These are phyloP conservation scores for Tephrocybe sp. DNA, from an alignment of 768 basidiomycete species.

Conservation along the genomic window DNA sequence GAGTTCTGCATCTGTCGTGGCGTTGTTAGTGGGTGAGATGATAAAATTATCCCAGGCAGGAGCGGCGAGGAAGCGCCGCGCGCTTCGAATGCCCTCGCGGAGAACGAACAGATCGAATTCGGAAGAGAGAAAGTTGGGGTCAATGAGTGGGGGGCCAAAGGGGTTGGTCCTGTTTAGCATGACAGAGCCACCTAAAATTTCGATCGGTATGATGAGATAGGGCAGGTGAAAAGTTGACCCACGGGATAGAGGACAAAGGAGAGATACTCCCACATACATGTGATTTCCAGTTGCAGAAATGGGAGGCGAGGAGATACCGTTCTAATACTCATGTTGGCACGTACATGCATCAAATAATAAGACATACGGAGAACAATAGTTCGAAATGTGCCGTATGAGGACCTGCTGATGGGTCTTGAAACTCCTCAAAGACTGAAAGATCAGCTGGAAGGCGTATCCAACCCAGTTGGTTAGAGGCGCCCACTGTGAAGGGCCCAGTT, in stretches of 20 bases:
- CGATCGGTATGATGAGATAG: not conserved
- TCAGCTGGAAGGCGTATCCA: too few relatives aligned
- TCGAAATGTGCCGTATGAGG: too few relatives aligned
- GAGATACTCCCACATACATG: not conserved
- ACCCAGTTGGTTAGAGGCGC: too few relatives aligned
- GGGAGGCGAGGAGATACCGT: not conserved
- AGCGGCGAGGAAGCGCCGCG: constrained; percentile 10
- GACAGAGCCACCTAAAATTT: constrained; percentile 18
- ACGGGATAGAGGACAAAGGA: constrained; percentile 1
- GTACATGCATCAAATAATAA: too few relatives aligned
- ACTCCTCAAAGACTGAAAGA: too few relatives aligned
- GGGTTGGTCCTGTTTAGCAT: constrained; percentile 33
- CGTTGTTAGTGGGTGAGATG: too few relatives aligned
- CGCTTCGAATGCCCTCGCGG: constrained; percentile 18
- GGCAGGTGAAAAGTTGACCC: constrained; percentile 15
- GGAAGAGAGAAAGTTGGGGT: constrained; percentile 29
- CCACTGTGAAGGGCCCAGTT: constrained; percentile 13
- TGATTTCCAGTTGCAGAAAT: not conserved
- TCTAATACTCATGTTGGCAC: too few relatives aligned
- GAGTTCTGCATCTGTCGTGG: too few relatives aligned
- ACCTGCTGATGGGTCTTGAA: not conserved
- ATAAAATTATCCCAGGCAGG: constrained; percentile 4
- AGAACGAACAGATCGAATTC: constrained; percentile 21
- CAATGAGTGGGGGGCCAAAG: constrained; percentile 37
- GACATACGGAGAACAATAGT: too few relatives aligned